These are phyloP conservation scores for Populus hybrid DNA, from an alignment of 441 rosid genomes.

Conservation along the genomic window DNA sequence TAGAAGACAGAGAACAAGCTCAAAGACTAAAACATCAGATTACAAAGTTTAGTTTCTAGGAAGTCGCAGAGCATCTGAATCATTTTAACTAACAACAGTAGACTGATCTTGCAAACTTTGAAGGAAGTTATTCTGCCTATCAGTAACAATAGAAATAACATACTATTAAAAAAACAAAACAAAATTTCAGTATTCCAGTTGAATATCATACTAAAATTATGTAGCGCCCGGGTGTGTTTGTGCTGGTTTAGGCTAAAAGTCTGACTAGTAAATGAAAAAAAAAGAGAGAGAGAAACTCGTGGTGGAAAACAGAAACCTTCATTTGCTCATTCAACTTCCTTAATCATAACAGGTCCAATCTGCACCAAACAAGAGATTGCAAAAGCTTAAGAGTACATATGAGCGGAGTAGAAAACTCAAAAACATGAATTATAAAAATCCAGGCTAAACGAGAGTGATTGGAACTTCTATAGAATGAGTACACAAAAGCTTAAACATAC, in stretches of 20 bases:
- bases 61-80: too few relatives aligned
- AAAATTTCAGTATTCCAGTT: background rate
- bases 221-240: background rate
- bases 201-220: background rate
- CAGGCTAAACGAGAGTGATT: background rate
- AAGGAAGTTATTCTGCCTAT: background rate
- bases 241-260: background rate
- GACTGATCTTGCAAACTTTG: background rate
- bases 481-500: background rate
- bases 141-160: background rate
- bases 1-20: background rate
- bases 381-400: slow-evolving; percentile 8
- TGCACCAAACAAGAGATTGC: slow-evolving; percentile 18
- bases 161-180: background rate
- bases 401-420: background rate
- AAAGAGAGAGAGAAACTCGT: background rate
- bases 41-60: background rate
- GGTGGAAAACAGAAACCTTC: slow-evolving; percentile 8
- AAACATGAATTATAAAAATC: slow-evolving; percentile 2
- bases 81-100: background rate
- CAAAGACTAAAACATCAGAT: background rate
- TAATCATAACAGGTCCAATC: slow-evolving; percentile 23
- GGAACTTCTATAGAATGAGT: background rate
- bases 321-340: slow-evolving; percentile 22
- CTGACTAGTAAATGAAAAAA: background rate